Evolutionary conservation across 2,329 filamentous ascomycete species (phyloP), one percentile per base, ranked within the genome.

Genomic region (Ophiostoma quercus): DNA sequence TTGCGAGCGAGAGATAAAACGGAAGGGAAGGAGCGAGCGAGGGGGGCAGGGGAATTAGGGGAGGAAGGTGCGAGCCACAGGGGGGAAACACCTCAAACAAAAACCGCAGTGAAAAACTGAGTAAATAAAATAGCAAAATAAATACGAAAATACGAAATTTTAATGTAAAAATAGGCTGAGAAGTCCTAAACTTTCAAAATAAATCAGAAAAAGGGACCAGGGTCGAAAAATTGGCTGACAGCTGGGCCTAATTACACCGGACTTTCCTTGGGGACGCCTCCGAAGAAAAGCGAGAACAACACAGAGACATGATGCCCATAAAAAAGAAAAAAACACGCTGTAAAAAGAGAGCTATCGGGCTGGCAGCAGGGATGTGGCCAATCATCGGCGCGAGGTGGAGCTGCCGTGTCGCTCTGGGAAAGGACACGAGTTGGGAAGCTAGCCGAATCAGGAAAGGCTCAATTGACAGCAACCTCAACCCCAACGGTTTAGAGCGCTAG

Each of bases 211-310:
- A 63, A 63, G 32, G 14, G 60, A 37, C 60, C 60, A 37, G 60
- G 29, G 60, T 63, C 29, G 34, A 32, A 37, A 32, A 60, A 41
- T 11, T 62, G 60, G 43, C 16, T 41, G 34, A 25, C 14, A 32
- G 47, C 16, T 63, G 47, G 51, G 51, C 51, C 9, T 57, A 66
- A 47, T 62, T 62, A 63, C 62, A 63, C 70, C 70, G 70, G 70
- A 71, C 70, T 69, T 63, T 39, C 32, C 67, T 67, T 57, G 67
- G 67, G 70, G 57, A 65, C 67, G 63, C 41, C 67, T 71, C 70
- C 70, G 70, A 69, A 67, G 65, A 67, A 68, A 67, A 67, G 67
- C 67, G 67, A 67, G 51, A 67, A 62, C 37, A 66, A 57, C 22
- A 12, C 57, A 57, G 51, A 54, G 47, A 54, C 51, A 25, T 7